Evolutionary conservation across 345 rosid genomes (phyloP).

Genomic region (Barbarea vulgaris): DNA sequence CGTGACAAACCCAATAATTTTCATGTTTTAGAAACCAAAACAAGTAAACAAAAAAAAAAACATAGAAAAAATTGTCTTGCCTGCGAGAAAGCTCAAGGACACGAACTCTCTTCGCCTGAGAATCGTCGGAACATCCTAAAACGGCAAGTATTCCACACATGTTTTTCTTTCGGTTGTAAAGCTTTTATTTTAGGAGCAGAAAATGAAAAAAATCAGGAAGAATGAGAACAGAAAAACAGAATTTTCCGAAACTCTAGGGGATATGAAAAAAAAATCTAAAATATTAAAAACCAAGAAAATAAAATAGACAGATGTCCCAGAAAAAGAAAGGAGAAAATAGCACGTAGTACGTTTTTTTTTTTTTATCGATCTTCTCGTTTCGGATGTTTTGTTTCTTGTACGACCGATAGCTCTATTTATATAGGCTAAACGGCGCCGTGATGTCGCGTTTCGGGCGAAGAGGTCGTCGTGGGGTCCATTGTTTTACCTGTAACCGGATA

Average conservation of each 20-base stretch:
- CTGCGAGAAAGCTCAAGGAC: slow-evolving; percentile 99
- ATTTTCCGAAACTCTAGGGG: slow-evolving; percentile 11
- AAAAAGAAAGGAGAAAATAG: not conserved
- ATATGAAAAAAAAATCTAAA: not conserved
- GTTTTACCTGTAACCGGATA: slow-evolving; percentile 28
- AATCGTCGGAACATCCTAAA: slow-evolving; percentile 89
- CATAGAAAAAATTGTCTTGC: slow-evolving; percentile 38
- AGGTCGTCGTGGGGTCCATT: slow-evolving; percentile 11
- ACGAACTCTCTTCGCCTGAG: slow-evolving; percentile 93
- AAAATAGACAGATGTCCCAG: slow-evolving; percentile 12
- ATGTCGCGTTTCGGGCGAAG: slow-evolving; percentile 28
- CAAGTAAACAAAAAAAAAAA: no score
- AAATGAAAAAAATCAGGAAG: slow-evolving; percentile 1
- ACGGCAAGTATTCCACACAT: slow-evolving; percentile 99
- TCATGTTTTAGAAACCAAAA: not conserved
- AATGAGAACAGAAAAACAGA: not conserved
- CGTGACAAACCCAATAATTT: not conserved
- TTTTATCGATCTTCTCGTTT: slow-evolving; percentile 9
- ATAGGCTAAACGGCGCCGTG: slow-evolving; percentile 36
- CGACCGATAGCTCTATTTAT: slow-evolving; percentile 32
- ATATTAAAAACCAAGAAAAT: not conserved
- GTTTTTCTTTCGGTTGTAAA: not conserved
- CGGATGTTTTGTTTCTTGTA: slow-evolving; percentile 3
- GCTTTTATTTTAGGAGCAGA: no score
- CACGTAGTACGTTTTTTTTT: slow-evolving; percentile 8